Evolutionary conservation across 257 asterid species (phyloP).

Genomic region (Rhazya stricta): DNA sequence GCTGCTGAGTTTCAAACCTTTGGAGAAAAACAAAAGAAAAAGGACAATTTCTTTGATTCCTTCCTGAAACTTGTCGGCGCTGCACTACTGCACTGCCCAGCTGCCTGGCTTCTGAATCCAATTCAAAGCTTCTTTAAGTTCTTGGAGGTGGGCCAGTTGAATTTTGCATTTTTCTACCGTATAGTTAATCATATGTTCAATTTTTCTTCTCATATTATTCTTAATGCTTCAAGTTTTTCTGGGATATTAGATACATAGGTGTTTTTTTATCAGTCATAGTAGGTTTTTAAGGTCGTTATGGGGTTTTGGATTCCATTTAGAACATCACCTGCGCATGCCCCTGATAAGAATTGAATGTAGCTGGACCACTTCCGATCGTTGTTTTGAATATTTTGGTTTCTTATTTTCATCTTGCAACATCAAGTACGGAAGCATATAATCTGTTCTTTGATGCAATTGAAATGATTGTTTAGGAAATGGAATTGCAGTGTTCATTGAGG

Average conservation of each 20-base stretch:
- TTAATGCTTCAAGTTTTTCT: background rate
- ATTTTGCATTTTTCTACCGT: background rate
- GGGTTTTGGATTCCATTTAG: background rate
- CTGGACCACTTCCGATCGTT: background rate
- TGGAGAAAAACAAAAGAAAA: too few relatives aligned
- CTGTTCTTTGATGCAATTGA: background rate
- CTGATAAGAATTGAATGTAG: background rate
- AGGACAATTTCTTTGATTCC: background rate
- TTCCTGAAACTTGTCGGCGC: background rate
- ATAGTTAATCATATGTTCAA: background rate
- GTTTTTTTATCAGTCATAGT: background rate
- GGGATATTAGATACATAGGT: background rate
- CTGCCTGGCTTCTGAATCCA: background rate
- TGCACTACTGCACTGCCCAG: background rate
- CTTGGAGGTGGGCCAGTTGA: background rate
- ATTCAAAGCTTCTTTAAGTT: background rate
- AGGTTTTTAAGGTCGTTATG: background rate
- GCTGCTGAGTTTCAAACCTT: too few relatives aligned
- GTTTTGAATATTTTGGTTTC: background rate
- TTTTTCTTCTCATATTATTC: background rate
- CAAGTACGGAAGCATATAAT: background rate
- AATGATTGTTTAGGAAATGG: constrained; percentile 33
- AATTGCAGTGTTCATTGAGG: constrained; percentile 35
- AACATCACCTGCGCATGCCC: background rate
- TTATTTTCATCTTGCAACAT: background rate